Evolutionary conservation across 106 monocot genomes (phyloP), one percentile per base, ranked within the genome.

Genomic region (Dioscorea zingiberensis): DNA sequence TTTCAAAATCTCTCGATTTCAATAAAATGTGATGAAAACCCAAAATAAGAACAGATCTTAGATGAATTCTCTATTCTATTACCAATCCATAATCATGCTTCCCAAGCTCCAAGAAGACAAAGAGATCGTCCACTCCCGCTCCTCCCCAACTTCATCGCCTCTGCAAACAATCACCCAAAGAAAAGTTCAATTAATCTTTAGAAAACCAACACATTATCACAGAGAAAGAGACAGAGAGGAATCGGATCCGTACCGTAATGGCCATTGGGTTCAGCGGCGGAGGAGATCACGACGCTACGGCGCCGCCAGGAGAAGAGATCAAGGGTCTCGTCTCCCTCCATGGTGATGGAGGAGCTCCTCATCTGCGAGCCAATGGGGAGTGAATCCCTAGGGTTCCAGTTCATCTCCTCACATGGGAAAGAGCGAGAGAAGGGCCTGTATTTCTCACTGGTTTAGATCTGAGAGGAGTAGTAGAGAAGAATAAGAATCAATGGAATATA

Each of bases 71-170:
- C n/a, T n/a, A n/a, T n/a, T n/a, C n/a, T n/a, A n/a, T n/a, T 71
- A 77, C 77, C 77, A 77, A 59, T 77, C n/a, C 77, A 16, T 77
- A 71, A 32, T 77, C 77, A 21, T 53, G 70, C 29, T 76, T 76
- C 16, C 64, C 76, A 23, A 65, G 60, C 22, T 76, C 76, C n/a
- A n/a, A 7, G 45, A 54, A 9, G 44, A 21, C 26, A n/a, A 76
- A 64, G 16, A 76, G 54, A 64, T 76, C 76, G 13, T 64, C 76
- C 58, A 49, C n/a, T 10, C n/a, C 54, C 62, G 32, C 63, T 49
- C 60, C 59, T 74, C 8, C 26, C 65, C 65, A 22, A 49, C 48
- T 24, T 65, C 26, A 3, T 29, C 29, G 18, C 15, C 23, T 14
- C 46, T 47, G 24, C 49, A 49, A 17, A 21, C 19, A 51, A 51